A percentile compares a stretch with the other conserved stretches of the same genome.
Conservation (phyloP, 2,329 filamentous ascomycete genomes). For the Colletotrichum liriopes region DNA sequence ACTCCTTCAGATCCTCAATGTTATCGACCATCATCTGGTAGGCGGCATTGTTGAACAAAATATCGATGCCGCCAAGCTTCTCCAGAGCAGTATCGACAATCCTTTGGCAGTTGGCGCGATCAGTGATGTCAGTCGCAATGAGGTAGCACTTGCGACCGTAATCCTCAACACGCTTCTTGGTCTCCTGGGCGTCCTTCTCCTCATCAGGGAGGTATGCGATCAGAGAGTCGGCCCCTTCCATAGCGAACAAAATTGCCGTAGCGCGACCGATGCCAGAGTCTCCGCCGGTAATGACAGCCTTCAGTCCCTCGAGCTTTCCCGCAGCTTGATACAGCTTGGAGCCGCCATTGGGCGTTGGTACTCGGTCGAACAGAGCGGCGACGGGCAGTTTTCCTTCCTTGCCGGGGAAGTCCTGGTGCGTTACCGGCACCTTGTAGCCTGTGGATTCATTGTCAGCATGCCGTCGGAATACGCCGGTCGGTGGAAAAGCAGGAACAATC, state of each 20-base stretch:
- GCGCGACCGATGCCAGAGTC: conserved; percentile 86
- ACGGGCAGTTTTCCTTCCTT: conserved; percentile 65
- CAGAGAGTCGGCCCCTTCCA: conserved; percentile 83
- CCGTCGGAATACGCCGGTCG: neutral
- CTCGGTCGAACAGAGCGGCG: conserved; percentile 73
- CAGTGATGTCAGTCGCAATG: conserved; percentile 75
- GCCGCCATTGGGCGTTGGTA: conserved; percentile 78
- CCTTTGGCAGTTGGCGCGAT: conserved; percentile 78
- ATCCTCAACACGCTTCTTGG: conserved; percentile 78
- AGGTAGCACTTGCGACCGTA: conserved; percentile 77
- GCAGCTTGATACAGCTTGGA: conserved; percentile 81
- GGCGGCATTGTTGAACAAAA: conserved; percentile 82
- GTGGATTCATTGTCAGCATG: neutral
- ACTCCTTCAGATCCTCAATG: conserved; percentile 81
- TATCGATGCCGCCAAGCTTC: conserved; percentile 79
- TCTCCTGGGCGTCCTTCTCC: conserved; percentile 82
- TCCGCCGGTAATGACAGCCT: conserved; percentile 85
- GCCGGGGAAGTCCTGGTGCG: conserved; percentile 59
- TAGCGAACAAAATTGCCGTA: conserved; percentile 82
- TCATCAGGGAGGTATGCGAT: conserved; percentile 84
- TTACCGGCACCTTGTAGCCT: conserved; percentile 59
- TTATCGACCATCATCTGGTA: conserved; percentile 78
- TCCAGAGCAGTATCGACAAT: conserved; percentile 77
- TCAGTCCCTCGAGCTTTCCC: conserved; percentile 82
- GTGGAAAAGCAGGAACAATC: neutral